phyloP scores from a whole-genome alignment of 2,329 filamentous ascomycete genomes.

The Pseudocercospora musae region DNA sequence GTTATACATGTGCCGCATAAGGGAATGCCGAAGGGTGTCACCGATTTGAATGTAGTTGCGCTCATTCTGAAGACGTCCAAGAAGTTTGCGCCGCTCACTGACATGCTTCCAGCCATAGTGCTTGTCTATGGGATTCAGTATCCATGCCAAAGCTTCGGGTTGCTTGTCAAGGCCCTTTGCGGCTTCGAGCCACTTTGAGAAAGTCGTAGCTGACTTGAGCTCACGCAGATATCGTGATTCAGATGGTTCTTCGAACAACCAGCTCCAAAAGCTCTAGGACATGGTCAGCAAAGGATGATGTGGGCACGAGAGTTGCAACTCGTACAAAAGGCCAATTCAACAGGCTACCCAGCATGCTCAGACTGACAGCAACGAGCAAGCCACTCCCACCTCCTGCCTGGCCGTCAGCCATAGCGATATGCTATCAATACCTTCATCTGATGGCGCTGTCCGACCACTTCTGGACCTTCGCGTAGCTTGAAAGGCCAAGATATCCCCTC shows the following conservation, averaged over 20 bases:
- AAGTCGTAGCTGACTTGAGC: slow-evolving; percentile 16
- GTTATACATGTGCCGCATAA: slow-evolving; percentile 81
- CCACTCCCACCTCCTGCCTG: neutral
- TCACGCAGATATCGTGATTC: slow-evolving; percentile 14
- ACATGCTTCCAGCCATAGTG: slow-evolving; percentile 22
- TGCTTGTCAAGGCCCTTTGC: slow-evolving; percentile 20
- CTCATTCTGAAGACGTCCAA: slow-evolving; percentile 14
- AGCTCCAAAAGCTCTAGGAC: slow-evolving; percentile 1
- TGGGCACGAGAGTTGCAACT: neutral
- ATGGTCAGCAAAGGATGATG: neutral
- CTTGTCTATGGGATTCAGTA: slow-evolving; percentile 21
- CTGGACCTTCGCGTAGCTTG: too few species aligned
- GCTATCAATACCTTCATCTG: neutral
- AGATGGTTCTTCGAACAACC: slow-evolving; percentile 4
- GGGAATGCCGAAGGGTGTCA: slow-evolving; percentile 62
- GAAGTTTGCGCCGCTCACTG: slow-evolving; percentile 18
- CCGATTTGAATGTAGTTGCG: slow-evolving; percentile 43
- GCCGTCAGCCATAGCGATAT: neutral
- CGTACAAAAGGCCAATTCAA: neutral
- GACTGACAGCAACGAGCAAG: neutral
- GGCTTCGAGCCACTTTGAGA: slow-evolving; percentile 19
- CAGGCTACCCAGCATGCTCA: neutral
- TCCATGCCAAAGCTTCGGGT: slow-evolving; percentile 19
- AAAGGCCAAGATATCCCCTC: neutral
- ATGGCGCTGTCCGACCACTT: neutral